Conservation (phyloP, 2,329 filamentous ascomycete species). For the Penicillium sp. region DNA sequence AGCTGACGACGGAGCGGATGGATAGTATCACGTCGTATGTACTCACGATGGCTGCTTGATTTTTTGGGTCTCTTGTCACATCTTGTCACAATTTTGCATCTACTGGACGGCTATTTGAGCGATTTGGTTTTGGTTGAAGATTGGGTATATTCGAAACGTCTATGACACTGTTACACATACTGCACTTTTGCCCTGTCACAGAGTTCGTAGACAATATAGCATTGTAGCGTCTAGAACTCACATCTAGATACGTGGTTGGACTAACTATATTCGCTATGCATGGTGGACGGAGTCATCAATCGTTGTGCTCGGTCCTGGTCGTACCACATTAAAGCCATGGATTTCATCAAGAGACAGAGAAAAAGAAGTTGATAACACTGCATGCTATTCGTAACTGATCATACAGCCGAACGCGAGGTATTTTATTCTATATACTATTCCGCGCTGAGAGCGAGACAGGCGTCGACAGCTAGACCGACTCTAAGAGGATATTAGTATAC, state of each 20-base stretch:
- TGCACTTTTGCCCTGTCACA: no score
- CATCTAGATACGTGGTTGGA: no score
- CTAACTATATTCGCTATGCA: no score
- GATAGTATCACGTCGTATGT: conserved; percentile 56
- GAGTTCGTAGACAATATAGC: no score
- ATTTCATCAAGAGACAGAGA: neutral
- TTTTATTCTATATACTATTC: conserved; percentile 28
- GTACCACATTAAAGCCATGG: neutral
- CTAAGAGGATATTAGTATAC: conserved; percentile 41
- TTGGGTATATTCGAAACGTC: no score
- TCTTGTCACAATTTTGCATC: neutral
- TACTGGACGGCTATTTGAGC: conserved; percentile 5
- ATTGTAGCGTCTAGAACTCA: no score
- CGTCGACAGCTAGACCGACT: conserved; percentile 79
- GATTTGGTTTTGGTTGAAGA: neutral
- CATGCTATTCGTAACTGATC: neutral
- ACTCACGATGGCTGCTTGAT: conserved; percentile 30
- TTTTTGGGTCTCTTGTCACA: neutral
- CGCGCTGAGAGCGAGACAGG: conserved; percentile 66
- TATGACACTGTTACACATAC: no score
- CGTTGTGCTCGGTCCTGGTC: no score
- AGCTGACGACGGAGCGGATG: conserved; percentile 93
- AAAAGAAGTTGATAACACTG: neutral
- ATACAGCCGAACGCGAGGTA: neutral
- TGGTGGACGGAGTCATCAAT: no score